Conservation (phyloP, 2,329 filamentous ascomycete genomes). For the Epichloe baconii region DNA sequence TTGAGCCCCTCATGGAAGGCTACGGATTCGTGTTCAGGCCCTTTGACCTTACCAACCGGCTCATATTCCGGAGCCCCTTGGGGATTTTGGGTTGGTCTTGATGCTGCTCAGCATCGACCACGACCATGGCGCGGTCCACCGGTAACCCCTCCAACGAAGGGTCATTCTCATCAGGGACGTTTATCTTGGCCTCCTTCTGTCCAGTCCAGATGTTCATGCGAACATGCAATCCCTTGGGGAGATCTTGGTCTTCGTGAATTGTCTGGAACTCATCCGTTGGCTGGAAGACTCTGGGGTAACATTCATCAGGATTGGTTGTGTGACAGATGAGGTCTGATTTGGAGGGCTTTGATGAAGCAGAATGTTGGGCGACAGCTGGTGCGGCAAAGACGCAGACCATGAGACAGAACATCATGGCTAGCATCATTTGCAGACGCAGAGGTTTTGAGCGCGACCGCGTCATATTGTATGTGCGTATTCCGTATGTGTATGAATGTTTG, state of each 20-base stretch:
- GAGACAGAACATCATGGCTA: constrained; percentile 16
- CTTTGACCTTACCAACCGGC: constrained; percentile 41
- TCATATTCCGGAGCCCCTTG: constrained; percentile 43
- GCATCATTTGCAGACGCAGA: constrained; percentile 2
- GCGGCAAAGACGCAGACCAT: constrained; percentile 15
- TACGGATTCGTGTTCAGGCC: constrained; percentile 25
- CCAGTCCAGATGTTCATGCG: constrained; percentile 53
- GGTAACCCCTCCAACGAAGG: constrained; percentile 36
- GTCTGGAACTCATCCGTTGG: constrained; percentile 52
- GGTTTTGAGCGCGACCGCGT: not conserved
- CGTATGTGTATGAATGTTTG: not conserved
- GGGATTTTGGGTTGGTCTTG: constrained; percentile 24
- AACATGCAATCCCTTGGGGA: constrained; percentile 53
- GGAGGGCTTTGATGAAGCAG: constrained; percentile 20
- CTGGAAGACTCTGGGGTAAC: constrained; percentile 52
- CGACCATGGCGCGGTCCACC: constrained; percentile 37
- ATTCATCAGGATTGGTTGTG: constrained; percentile 44
- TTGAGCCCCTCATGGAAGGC: constrained; percentile 30
- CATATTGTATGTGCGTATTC: not conserved
- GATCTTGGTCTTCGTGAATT: constrained; percentile 50
- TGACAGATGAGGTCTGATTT: constrained; percentile 51
- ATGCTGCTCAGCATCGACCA: constrained; percentile 34
- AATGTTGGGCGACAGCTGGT: constrained; percentile 14
- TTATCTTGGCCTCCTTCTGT: constrained; percentile 51
- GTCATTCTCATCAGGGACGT: constrained; percentile 40